Conservation (phyloP, 2,329 filamentous ascomycete species). For the Aspergillus sp. region DNA sequence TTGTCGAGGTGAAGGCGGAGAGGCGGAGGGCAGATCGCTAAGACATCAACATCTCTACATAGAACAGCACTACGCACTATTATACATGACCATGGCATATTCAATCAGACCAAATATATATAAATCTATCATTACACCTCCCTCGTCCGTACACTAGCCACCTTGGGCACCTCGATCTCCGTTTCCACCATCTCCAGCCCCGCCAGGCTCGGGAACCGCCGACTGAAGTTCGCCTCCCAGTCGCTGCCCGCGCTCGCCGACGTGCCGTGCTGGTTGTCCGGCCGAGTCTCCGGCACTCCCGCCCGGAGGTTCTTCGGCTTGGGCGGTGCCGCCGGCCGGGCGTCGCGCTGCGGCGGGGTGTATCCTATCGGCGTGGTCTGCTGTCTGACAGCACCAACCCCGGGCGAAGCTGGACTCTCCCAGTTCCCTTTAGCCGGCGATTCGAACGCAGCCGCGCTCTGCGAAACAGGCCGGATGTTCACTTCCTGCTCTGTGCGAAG, state of each 20-base stretch:
- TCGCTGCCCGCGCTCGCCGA: conserved; percentile 43
- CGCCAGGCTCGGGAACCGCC: conserved; percentile 75
- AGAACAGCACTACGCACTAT: no score
- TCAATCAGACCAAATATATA: no score
- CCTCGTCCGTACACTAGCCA: conserved; percentile 30
- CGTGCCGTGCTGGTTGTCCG: conserved; percentile 16
- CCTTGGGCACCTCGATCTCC: conserved; percentile 40
- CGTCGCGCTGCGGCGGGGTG: conserved; percentile 17
- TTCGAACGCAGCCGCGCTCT: conserved; percentile 7
- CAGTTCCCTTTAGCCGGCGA: conserved; percentile 7
- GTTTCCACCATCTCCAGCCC: conserved; percentile 83
- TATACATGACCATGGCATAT: no score
- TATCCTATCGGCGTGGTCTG: conserved; percentile 12
- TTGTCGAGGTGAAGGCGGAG: no score
- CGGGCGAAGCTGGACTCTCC: conserved; percentile 11
- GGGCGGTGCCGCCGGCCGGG: conserved; percentile 48
- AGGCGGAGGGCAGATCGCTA: no score
- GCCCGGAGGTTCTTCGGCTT: conserved; percentile 53
- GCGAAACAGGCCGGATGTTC: conserved; percentile 14
- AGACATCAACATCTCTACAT: no score
- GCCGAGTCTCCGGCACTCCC: conserved; percentile 20
- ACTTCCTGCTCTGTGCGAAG: conserved; percentile 11
- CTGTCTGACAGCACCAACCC: no score
- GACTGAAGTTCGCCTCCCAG: conserved; percentile 63
- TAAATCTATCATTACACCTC: no score